These are phyloP conservation scores for Verticillium klebahnii DNA, from an alignment of 2,329 filamentous ascomycete species.

Conservation along the genomic window DNA sequence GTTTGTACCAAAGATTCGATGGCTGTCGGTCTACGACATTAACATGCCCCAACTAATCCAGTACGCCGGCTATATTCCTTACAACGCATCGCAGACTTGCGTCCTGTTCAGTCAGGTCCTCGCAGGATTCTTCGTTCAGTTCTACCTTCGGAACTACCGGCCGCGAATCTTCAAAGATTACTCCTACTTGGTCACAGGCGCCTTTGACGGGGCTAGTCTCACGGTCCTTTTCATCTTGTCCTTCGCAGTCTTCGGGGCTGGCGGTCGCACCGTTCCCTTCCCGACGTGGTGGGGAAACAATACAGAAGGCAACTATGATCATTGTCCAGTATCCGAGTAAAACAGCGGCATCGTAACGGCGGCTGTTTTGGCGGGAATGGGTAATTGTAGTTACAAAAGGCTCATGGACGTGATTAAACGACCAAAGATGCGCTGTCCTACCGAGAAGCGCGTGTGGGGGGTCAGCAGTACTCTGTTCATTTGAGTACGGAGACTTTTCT, in stretches of 20 bases:
- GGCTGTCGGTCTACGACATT: slow-evolving; percentile 35
- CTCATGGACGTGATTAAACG: too few species aligned
- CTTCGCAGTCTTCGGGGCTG: slow-evolving; percentile 51
- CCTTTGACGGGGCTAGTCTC: slow-evolving; percentile 46
- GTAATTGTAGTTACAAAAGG: too few species aligned
- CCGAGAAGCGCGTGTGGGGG: too few species aligned
- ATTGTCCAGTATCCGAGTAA: slow-evolving; percentile 34
- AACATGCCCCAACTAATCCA: slow-evolving; percentile 52
- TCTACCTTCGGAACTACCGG: slow-evolving; percentile 46
- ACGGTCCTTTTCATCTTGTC: slow-evolving; percentile 47
- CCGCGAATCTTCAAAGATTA: slow-evolving; percentile 50
- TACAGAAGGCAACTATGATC: slow-evolving; percentile 39
- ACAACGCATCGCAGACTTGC: slow-evolving; percentile 51
- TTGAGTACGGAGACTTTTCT: too few species aligned
- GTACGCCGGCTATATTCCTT: slow-evolving; percentile 49
- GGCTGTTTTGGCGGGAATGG: too few species aligned
- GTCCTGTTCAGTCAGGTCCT: slow-evolving; percentile 42
- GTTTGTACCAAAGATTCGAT: slow-evolving; percentile 41
- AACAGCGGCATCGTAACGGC: not conserved
- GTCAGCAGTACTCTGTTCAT: too few species aligned
- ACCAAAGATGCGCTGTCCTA: too few species aligned
- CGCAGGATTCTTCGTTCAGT: slow-evolving; percentile 44
- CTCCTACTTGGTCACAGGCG: slow-evolving; percentile 47
- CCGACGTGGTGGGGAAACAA: slow-evolving; percentile 54
- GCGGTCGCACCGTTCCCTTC: slow-evolving; percentile 37